Evolutionary conservation across 129 eudicot species (phyloP), one percentile per base, ranked within the genome.

Genomic region (Ambrosia artemisiifolia): DNA sequence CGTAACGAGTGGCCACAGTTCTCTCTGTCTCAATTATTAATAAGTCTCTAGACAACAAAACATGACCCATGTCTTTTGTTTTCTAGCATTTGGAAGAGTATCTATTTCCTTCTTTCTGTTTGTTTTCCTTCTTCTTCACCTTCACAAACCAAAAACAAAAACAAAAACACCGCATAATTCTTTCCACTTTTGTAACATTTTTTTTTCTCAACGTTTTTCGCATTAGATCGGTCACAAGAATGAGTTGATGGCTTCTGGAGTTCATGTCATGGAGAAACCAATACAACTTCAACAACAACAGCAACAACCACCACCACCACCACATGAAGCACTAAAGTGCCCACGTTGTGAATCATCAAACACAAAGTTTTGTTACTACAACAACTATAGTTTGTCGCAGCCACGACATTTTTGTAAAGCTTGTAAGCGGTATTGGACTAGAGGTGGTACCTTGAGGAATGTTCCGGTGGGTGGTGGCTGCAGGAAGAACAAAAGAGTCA

Each of bases 381-480:
- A 91, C 77, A 91, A 91, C 79, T 91, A 91, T 73, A 91, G 96
- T 38, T 75, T 91, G 66, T 86, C 97, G 12, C 97, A 91, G 51
- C 97, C 97, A 11, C 70, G 97, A 30, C 96, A 91, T 74, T 91
- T 91, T 63, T 91, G 97, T 77, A 91, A 91, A 68, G 93, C 96
- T 12, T 91, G 97, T 68, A 88, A 88, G 54, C 73, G 97, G 18
- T 91, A 91, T 67, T 91, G 97, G 97, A 91, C 97, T 2, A 67
- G 96, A 7, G 97, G 97, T 33, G 97, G 97, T 13, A 86, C 97
- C 44, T 83, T 88, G 44, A 79, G 97, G 24, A 91, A 88, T 83
- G 97, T 91, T 16, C 97, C 97, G 1, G 97, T 91, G 47, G 97
- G 97, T 18, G 97, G 97, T 64, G 97, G 96, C 4, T 91, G 96